Evolutionary conservation across 1,284 basidiomycete genomes (phyloP), one percentile per base, ranked within the genome.

Genomic region (Wallemia mellicola): DNA sequence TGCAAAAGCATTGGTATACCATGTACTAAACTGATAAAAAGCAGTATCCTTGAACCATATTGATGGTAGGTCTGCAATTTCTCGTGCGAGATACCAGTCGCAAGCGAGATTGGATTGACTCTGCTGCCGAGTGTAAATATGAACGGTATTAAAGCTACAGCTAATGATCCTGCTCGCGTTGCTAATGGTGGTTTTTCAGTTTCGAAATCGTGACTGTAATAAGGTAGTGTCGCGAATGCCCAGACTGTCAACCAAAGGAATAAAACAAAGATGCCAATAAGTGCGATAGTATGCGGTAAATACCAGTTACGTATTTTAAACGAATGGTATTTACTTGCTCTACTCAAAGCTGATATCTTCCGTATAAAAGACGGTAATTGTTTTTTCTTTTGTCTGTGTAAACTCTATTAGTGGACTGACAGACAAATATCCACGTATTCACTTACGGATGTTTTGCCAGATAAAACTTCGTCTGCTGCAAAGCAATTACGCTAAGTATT

Each of bases 41-140:
- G 38, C 38, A 48, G 38, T n/a, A 48, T 11, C 38, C 65, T 62
- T 17, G 64, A 64, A 2, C 64, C 58, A 62, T 64, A 67, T 57
- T 67, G 66, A 58, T 68, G 67, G 58, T 65, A 68, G 5, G 67
- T 60, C 56, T 67, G 64, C 15, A 68, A 61, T 11, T 62, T 61
- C 59, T 67, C 66, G 27, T 68, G 66, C n/a, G 63, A 63, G 14
- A 65, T 59, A 11, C 65, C 67, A 0, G 66, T 65, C 7, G 67
- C 59, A 1, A 65, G 32, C 11, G 65, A 63, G 27, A 68, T 64
- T 25, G 65, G 64, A 59, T 68, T 68, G 38, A 48, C 9, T 48
- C 38, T 11, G n/a, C 38, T 48, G 19, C 38, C 38, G 38, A 48
- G 38, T 48, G 38, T 48, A n/a, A 48, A 48, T 48, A 48, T 48